phyloP scores from a whole-genome alignment of 306 rosid species.

The Glycine tomentella region DNA sequence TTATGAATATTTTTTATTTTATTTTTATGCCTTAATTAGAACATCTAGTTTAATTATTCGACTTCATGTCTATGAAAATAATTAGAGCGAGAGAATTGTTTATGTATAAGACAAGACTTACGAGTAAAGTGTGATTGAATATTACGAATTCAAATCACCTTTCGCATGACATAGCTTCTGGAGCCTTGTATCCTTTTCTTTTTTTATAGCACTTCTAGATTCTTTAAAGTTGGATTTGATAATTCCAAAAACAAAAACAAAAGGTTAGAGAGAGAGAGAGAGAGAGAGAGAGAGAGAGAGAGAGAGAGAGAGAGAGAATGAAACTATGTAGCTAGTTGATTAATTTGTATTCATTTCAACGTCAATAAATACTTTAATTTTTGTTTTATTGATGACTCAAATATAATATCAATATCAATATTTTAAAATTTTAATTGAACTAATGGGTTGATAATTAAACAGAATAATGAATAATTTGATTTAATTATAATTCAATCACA shows the following conservation, averaged over 20 bases:
- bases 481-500: not conserved
- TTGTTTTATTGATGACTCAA: not conserved
- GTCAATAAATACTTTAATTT: not conserved
- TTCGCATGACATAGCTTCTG: not conserved
- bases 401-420: not conserved
- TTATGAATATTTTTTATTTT: no score
- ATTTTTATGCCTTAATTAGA: not conserved
- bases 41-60: not conserved
- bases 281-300: no score
- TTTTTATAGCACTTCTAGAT: conserved; percentile 36
- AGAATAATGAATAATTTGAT: not conserved
- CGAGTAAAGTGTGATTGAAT: not conserved
- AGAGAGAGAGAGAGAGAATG: no score
- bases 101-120: not conserved
- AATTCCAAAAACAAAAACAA: not conserved
- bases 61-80: not conserved
- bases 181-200: not conserved
- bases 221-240: not conserved
- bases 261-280: no score
- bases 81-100: not conserved
- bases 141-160: conserved; percentile 7
- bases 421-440: not conserved
- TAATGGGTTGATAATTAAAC: not conserved
- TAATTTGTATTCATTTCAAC: conserved; percentile 5
- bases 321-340: not conserved